Base-by-base conservation (phyloP, 768 basidiomycete species). In the Sporobolomyces phaffii region DNA sequence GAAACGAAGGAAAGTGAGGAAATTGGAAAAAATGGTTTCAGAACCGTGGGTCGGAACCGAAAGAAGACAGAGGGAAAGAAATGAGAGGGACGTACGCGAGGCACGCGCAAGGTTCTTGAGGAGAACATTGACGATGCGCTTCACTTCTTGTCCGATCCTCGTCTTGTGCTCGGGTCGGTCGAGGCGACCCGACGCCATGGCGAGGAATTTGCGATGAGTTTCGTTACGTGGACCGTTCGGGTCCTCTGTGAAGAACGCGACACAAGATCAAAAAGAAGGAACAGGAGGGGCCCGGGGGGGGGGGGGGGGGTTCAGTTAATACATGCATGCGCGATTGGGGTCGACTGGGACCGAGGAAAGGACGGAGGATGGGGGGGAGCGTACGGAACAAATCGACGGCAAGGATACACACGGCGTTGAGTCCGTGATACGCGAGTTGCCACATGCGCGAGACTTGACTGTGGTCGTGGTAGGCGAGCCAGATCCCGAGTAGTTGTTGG, bases 351-450 rank as follows among this genome's bases (percentile, higher is more conserved):
- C n/a, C n/a, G n/a, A n/a, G n/a, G n/a, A n/a, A n/a, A n/a, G n/a
- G n/a, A n/a, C n/a, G n/a, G n/a, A n/a, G n/a, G n/a, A n/a, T n/a
- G n/a, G n/a, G n/a, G n/a, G n/a, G n/a, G n/a, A n/a, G 60, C 69
- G 28, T 1, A 70, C 69, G 64, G 45, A 45, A 60, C 22, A 72
- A 49, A 36, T 72, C 71, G 41, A 72, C 11, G 2, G 64, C 60
- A 33, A 58, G 28, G 26, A 69, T 28, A 45, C 59, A 41, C 22
- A 69, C 5, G 10, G 67, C 67, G 52, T 69, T 72, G 31, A 68
- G 49, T 22, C 57, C 53, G 62, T 68, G 56, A 49, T 47, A 63
- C 10, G 38, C 24, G 24, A 65, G 51, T 15, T 28, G 28, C 56
- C 57, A 59, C 18, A 62, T 26, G 3, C 61, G 56, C 18, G 61